Percentiles rank a stretch among this genome's conserved stretches.
phyloP scores from a whole-genome alignment of 192 early-diverging fungal species.

The Backusella liffmaniae region DNA sequence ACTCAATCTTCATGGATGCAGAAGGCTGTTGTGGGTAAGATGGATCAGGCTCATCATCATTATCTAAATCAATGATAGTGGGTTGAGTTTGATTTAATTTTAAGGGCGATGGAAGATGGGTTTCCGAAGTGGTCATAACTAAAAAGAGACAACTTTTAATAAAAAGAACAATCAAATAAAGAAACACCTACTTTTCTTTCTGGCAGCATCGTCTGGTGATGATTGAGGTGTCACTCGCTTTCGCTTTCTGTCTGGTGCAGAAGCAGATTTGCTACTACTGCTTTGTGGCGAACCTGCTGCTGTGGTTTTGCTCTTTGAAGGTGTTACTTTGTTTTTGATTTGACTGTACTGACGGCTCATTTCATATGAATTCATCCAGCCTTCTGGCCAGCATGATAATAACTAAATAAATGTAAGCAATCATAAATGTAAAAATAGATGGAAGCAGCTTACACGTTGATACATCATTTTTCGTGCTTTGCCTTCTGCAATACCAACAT shows the following conservation, averaged over 20 bases:
- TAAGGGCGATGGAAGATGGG: background rate
- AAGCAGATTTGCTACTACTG: background rate
- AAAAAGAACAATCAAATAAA: background rate
- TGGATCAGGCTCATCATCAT: background rate
- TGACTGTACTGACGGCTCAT: conserved; percentile 53
- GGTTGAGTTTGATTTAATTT: background rate
- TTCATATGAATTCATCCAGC: conserved; percentile 57
- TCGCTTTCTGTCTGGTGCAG: background rate
- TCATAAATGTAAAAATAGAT: background rate
- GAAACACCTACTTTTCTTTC: background rate
- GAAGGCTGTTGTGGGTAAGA: background rate
- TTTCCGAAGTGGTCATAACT: background rate
- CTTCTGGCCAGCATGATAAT: conserved; percentile 41
- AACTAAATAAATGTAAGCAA: conserved; percentile 29
- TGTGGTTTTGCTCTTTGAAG: background rate
- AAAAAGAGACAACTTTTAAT: background rate
- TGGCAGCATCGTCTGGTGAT: background rate
- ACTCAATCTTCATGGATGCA: conserved; percentile 28
- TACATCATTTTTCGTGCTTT: conserved; percentile 50
- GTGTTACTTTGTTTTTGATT: conserved; percentile 30
- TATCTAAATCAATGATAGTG: background rate
- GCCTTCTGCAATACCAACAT: conserved; percentile 31
- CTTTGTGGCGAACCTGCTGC: background rate
- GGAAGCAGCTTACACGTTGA: conserved; percentile 36
- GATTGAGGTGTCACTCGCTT: background rate